Evolutionary conservation across 192 early-diverging fungal genomes (phyloP).

Genomic region (Kickxella alabastrina): DNA sequence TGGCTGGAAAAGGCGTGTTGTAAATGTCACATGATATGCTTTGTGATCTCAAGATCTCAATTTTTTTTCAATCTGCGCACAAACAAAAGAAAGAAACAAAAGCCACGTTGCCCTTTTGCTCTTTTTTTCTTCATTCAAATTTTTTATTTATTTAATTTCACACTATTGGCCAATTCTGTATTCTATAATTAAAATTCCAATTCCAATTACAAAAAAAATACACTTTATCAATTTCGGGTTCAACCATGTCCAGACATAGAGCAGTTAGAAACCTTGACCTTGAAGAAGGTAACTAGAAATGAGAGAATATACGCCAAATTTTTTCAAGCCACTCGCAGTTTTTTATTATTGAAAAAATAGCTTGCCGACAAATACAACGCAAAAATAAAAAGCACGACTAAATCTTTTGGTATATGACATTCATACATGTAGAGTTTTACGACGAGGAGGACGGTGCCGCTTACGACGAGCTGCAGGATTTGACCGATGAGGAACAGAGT

Average conservation of each 20-base stretch:
- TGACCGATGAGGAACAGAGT: constrained; percentile 46
- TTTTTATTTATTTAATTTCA: background rate
- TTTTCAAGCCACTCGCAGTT: no score
- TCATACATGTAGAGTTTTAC: constrained; percentile 40
- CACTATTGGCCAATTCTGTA: no score
- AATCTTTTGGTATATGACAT: background rate
- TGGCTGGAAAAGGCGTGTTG: background rate
- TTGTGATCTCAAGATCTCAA: background rate
- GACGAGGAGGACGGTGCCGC: constrained; percentile 27
- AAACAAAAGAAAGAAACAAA: background rate
- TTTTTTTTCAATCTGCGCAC: no score
- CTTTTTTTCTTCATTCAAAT: constrained; percentile 4
- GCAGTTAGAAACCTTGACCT: constrained; percentile 43
- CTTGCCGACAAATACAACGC: no score
- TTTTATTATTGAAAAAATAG: no score
- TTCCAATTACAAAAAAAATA: no score
- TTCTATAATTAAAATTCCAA: no score
- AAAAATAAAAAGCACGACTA: background rate
- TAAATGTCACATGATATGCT: background rate
- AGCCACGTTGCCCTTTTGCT: constrained; percentile 2
- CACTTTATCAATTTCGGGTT: no score
- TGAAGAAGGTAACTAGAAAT: constrained; percentile 31
- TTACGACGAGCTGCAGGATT: constrained; percentile 43
- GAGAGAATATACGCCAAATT: background rate
- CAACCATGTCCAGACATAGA: constrained; percentile 46